A percentile compares a stretch with the other conserved stretches of the same genome.
Evolutionary conservation across 2,329 filamentous ascomycete genomes (phyloP).

Genomic region (Colletotrichum graminicola): DNA sequence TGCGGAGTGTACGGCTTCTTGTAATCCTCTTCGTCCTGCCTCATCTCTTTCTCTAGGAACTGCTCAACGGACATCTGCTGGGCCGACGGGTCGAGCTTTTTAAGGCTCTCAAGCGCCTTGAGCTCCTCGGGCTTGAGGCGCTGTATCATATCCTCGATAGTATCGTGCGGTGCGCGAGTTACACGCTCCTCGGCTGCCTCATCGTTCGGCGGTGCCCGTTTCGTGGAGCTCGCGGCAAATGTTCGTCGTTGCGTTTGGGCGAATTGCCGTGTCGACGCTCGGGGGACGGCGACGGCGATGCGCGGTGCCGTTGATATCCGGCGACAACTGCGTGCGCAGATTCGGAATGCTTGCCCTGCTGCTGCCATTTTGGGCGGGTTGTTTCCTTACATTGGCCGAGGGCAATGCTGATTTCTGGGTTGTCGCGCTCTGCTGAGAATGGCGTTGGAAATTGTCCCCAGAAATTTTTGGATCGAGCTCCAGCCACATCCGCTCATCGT

Average conservation of each 20-base stretch:
- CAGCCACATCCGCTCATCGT: conserved; percentile 24
- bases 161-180: conserved; percentile 12
- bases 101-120: conserved; percentile 48
- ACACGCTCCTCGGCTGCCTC: conserved; percentile 36
- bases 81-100: conserved; percentile 47
- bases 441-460: conserved; percentile 35
- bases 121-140: conserved; percentile 40
- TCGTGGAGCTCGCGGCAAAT: conserved; percentile 49
- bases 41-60: conserved; percentile 30
- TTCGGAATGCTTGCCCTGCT: conserved; percentile 53
- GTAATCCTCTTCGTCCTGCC: conserved; percentile 27
- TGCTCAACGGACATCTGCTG: conserved; percentile 35
- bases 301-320: conserved; percentile 44
- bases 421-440: conserved; percentile 30
- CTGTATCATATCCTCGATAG: conserved; percentile 36
- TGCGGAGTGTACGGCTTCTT: conserved; percentile 32
- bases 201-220: conserved; percentile 37
- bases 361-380: conserved; percentile 51
- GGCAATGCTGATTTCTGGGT: conserved; percentile 26
- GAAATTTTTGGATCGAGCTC: conserved; percentile 42
- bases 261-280: conserved; percentile 22
- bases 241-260: conserved; percentile 44
- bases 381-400: conserved; percentile 17
- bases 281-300: conserved; percentile 19
- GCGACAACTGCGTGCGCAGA: conserved; percentile 51